Percentiles rank a stretch among this genome's conserved stretches.
Evolutionary conservation across 2,329 filamentous ascomycete species (phyloP).

Genomic region (Neonectria punicea): DNA sequence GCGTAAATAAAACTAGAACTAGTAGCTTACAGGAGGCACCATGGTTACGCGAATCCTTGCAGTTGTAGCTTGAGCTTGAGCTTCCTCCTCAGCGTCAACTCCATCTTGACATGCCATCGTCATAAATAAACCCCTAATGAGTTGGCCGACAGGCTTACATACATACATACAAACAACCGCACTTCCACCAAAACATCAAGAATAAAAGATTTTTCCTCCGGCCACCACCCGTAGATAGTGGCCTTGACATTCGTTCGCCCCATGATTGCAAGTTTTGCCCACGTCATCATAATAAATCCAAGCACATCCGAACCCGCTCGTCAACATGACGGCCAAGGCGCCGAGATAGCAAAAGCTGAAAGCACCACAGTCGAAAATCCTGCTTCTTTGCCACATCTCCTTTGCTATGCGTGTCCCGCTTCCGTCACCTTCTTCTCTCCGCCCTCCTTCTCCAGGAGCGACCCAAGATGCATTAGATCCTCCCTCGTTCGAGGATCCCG

Average conservation of each 20-base stretch:
- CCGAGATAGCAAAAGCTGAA: conserved; percentile 6
- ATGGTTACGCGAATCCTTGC: not conserved
- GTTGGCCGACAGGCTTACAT: not conserved
- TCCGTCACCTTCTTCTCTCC: conserved; percentile 33
- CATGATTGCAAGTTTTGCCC: not conserved
- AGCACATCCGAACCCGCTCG: not conserved
- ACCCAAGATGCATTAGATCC: conserved; percentile 67
- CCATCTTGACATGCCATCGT: not conserved
- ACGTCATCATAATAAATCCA: conserved; percentile 6
- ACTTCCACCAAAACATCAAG: not conserved
- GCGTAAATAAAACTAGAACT: not conserved
- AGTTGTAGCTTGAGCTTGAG: not conserved
- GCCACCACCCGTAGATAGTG: not conserved
- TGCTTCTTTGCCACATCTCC: not conserved
- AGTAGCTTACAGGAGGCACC: not conserved
- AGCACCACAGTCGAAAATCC: not conserved
- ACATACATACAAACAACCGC: not conserved
- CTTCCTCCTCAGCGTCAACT: not conserved
- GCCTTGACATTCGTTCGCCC: not conserved
- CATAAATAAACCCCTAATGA: not conserved
- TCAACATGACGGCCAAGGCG: not conserved
- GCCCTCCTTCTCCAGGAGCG: conserved; percentile 63
- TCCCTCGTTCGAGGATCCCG: conserved; percentile 72
- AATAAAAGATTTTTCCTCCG: not conserved
- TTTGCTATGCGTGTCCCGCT: conserved; percentile 24